Evolutionary conservation across 2,329 filamentous ascomycete species (phyloP), one percentile per base, ranked within the genome.

Genomic region (Xylaria sp.): DNA sequence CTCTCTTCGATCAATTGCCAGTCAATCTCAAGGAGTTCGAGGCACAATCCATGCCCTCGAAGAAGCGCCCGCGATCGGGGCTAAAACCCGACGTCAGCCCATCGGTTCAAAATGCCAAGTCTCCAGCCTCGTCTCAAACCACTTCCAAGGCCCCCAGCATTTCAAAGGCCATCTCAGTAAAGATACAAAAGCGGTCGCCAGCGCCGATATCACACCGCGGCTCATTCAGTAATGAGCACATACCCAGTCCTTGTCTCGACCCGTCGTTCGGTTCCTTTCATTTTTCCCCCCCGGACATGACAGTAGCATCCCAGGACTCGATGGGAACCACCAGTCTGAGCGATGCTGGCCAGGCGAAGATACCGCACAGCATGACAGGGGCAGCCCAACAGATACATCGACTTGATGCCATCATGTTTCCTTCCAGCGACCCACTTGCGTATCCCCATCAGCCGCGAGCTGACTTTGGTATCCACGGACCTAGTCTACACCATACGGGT

Each of bases 1-100:
- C 85, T 57, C 85, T 98, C 7, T 98, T 98, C 78, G 92, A 96
- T 68, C 89, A 94, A 76, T 81, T 98, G 0, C 93, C 94, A 0
- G 90, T 92, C 59, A 86, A 86, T 65, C 82, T 97, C 39, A 90
- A 90, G 74, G 87, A 81, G 64, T 79, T 76, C 57, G 82, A 79
- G 66, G 75, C 77, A 53, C 81, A 78, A 54, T 77, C 79, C 17
- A 73, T 76, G 27, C 80, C 79, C 61, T 85, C 82, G 11, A 89
- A 86, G 75, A 90, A 90, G 76, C 83, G 88, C 42, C 82, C 87
- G 2, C 86, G 87, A 0, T 83, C 86, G 11, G 82, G 82, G 19
- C 71, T 80, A 17, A 81, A 80, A 59, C 69, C 79, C n/a, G 73
- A 76, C 14, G 67, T 78, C 30, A 75, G 75, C 53, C 70, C 79